Evolutionary conservation across 2,329 filamentous ascomycete genomes (phyloP).

Genomic region (Pezicula radicicola): DNA sequence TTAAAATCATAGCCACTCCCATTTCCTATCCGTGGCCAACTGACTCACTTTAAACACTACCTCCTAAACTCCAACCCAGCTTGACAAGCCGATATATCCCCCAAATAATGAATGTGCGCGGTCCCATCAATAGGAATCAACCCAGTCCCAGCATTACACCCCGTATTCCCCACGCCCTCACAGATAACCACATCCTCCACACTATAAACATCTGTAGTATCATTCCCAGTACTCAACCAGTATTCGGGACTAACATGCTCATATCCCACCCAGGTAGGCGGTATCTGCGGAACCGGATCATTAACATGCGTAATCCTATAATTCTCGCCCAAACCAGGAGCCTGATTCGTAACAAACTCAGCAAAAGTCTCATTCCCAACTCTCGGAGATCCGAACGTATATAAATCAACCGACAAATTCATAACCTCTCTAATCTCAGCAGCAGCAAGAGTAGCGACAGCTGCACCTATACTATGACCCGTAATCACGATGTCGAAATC

Average conservation of each 20-base stretch:
- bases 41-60: too few species aligned
- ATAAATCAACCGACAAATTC: constrained; percentile 13
- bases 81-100: constrained; percentile 38
- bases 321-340: constrained; percentile 31
- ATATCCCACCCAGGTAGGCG: constrained; percentile 58
- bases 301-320: constrained; percentile 64
- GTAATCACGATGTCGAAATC: constrained; percentile 22
- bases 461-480: constrained; percentile 28
- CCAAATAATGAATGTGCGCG: constrained; percentile 49
- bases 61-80: not conserved
- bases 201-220: constrained; percentile 33
- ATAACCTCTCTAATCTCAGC: constrained; percentile 16
- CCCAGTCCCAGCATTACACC: constrained; percentile 48
- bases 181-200: constrained; percentile 43
- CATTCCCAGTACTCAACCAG: constrained; percentile 46
- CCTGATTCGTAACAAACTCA: constrained; percentile 18
- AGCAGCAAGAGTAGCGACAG: constrained; percentile 25
- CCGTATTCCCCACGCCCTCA: constrained; percentile 42
- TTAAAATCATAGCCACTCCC: too few species aligned
- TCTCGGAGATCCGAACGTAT: constrained; percentile 27
- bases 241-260: constrained; percentile 67
- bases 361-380: constrained; percentile 25
- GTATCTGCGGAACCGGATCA: constrained; percentile 68
- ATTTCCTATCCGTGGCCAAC: too few species aligned
- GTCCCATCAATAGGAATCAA: constrained; percentile 32